Evolutionary conservation across 2,329 filamentous ascomycete genomes (phyloP).

Genomic region (Alternaria angustiovoidea): DNA sequence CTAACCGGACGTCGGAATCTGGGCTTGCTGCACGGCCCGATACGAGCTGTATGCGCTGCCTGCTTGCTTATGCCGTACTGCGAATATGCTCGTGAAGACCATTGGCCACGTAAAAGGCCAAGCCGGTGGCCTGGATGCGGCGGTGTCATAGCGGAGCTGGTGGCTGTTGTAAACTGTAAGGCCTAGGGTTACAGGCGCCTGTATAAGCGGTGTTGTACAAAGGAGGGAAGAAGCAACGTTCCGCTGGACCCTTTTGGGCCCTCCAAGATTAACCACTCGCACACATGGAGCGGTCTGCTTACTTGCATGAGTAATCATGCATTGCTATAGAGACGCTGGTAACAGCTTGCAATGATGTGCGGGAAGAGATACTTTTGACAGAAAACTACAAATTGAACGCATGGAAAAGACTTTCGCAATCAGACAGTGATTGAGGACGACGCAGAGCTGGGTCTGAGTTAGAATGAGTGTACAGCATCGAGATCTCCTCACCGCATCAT

Average conservation of each 20-base stretch:
- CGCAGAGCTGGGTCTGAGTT: not conserved
- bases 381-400: not conserved
- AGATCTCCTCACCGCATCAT: not conserved
- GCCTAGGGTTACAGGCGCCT: not conserved
- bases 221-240: not conserved
- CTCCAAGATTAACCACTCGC: not conserved
- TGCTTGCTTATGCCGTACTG: slow-evolving; percentile 4
- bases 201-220: not conserved
- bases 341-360: not conserved
- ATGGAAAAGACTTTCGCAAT: not conserved
- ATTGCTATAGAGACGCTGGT: not conserved
- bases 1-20: not conserved
- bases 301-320: not conserved
- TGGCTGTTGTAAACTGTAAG: not conserved
- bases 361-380: not conserved
- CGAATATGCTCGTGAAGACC: not conserved
- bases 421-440: not conserved
- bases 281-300: not conserved
- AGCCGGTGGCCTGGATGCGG: not conserved
- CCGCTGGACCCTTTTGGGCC: not conserved
- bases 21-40: not conserved
- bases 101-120: not conserved
- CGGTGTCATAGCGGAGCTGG: slow-evolving; percentile 1
- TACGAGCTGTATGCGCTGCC: slow-evolving; percentile 3
- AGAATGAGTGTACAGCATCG: not conserved